Percentiles rank a stretch among this genome's conserved stretches.
Evolutionary conservation across 2,329 filamentous ascomycete species (phyloP).

Genomic region (Capronia coronata): DNA sequence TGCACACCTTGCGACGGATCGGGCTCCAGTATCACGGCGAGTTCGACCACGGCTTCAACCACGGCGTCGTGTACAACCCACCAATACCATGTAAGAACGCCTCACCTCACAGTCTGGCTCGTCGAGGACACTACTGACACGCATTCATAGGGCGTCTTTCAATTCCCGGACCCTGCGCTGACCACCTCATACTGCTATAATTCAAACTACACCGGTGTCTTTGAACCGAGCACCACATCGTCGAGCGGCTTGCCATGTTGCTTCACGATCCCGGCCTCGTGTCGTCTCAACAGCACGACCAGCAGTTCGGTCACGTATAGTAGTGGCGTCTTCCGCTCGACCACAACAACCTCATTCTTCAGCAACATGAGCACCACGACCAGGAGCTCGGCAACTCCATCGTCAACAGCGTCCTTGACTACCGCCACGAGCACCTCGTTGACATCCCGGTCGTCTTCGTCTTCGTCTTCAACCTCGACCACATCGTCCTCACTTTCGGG

Average conservation of each 20-base stretch:
- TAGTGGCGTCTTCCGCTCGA: constrained; percentile 22
- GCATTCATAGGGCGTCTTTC: constrained; percentile 20
- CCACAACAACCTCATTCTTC: constrained; percentile 4
- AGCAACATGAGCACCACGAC: constrained; percentile 4
- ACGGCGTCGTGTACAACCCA: constrained; percentile 14
- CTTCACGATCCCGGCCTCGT: constrained; percentile 21
- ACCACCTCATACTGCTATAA: constrained; percentile 18
- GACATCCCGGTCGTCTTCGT: not conserved
- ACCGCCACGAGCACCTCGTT: constrained; percentile 1
- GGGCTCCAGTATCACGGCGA: not conserved
- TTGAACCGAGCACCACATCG: constrained; percentile 10
- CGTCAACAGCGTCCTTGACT: constrained; percentile 8
- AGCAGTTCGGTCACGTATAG: constrained; percentile 17
- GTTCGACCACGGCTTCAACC: constrained; percentile 1
- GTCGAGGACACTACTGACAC: not conserved
- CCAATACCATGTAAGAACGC: constrained; percentile 15
- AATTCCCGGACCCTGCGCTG: constrained; percentile 9
- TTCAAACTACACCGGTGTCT: constrained; percentile 20
- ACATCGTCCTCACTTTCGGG: not conserved
- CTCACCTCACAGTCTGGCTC: not conserved
- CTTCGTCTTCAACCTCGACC: not conserved
- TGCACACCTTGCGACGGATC: constrained; percentile 22
- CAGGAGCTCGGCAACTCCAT: constrained; percentile 2
- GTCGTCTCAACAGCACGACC: constrained; percentile 11
- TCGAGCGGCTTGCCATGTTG: constrained; percentile 22